A percentile compares a stretch with the other conserved stretches of the same genome.
Evolutionary conservation across 1,139 yeast species (phyloP).

Genomic region (Casaregolazyma lundiana): DNA sequence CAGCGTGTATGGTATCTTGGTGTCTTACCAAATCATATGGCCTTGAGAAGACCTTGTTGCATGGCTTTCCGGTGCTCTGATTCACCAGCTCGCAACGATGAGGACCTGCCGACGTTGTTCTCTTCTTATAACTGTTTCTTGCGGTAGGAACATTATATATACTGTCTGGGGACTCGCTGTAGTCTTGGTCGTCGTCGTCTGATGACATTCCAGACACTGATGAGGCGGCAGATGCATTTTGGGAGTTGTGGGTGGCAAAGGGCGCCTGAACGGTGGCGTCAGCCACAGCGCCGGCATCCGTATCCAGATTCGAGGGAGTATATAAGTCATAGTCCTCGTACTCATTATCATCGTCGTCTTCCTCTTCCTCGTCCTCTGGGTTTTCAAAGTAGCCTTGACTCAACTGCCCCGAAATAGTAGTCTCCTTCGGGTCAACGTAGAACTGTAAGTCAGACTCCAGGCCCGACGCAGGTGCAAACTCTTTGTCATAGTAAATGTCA

Average conservation of each 20-base stretch:
- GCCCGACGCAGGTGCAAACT: conserved; percentile 10
- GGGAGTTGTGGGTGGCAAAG: conserved; percentile 6
- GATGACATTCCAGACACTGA: background rate
- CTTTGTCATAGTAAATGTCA: conserved; percentile 15
- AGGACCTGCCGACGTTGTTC: conserved; percentile 30
- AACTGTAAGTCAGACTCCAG: conserved; percentile 11
- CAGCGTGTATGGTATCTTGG: conserved; percentile 93
- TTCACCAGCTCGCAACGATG: conserved; percentile 60
- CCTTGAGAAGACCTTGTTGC: conserved; percentile 82
- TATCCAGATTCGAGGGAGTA: conserved; percentile 1
- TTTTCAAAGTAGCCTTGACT: conserved; percentile 1
- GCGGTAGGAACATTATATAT: background rate
- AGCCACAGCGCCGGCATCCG: conserved; percentile 1
- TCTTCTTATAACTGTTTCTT: conserved; percentile 3
- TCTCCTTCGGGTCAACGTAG: conserved; percentile 14
- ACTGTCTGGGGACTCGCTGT: background rate
- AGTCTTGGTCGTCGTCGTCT: background rate
- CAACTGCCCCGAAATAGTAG: conserved; percentile 8
- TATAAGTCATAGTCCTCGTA: conserved; percentile 19
- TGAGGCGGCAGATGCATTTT: background rate
- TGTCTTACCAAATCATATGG: conserved; percentile 93
- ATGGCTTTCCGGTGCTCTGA: conserved; percentile 56
- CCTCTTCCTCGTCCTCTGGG: conserved; percentile 27
- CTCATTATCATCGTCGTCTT: conserved; percentile 23
- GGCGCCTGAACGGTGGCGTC: conserved; percentile 5